Conservation (phyloP, 306 rosid genomes). For the Gillenia trifoliata region DNA sequence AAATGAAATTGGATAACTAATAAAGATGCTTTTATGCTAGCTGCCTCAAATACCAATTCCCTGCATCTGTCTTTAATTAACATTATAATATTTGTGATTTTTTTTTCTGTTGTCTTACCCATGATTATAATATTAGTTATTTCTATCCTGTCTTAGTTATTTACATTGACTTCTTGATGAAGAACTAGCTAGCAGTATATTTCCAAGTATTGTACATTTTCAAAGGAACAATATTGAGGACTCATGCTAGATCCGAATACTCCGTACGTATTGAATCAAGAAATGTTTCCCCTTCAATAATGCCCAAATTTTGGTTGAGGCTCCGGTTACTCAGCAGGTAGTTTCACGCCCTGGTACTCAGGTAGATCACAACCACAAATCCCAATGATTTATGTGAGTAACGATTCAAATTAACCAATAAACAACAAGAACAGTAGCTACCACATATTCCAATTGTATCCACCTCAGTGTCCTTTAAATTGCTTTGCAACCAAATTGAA, state of each 20-base stretch:
- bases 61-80: background rate
- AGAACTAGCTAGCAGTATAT: background rate
- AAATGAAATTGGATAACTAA: background rate
- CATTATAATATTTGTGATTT: background rate
- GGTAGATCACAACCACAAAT: background rate
- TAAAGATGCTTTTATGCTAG: background rate
- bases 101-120: background rate
- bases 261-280: background rate
- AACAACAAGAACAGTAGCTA: background rate
- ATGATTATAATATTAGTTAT: too few relatives aligned
- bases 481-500: background rate
- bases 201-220: background rate
- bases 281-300: background rate
- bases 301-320: background rate
- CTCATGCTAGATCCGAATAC: background rate
- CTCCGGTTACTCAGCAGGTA: background rate
- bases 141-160: too few relatives aligned
- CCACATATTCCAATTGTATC: background rate
- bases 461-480: background rate
- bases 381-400: constrained; percentile 6
- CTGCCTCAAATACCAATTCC: background rate
- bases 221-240: background rate
- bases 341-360: background rate
- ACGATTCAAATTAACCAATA: background rate
- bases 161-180: background rate